Evolutionary conservation across 306 rosid species (phyloP).

Genomic region (Rosa multiflora): DNA sequence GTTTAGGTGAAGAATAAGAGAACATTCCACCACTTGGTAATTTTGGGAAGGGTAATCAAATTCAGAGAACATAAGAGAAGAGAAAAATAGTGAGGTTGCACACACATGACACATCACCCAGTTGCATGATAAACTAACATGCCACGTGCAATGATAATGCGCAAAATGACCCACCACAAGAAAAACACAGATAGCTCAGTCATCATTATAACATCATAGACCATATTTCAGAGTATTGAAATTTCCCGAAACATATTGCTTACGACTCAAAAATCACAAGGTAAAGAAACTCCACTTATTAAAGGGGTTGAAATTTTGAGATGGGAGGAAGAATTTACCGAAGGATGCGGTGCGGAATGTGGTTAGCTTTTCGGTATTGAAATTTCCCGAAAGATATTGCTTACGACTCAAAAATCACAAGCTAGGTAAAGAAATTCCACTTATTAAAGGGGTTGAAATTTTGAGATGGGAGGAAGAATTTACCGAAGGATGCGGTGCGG

Average conservation of each 20-base stretch:
- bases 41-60: not conserved
- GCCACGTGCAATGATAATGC: slow-evolving; percentile 38
- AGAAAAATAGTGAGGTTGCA: not conserved
- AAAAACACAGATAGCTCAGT: too few species aligned
- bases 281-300: not conserved
- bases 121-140: slow-evolving; percentile 8
- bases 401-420: not conserved
- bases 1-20: not conserved
- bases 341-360: slow-evolving; percentile 93
- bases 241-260: not conserved
- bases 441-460: not conserved
- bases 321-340: slow-evolving; percentile 44
- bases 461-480: not conserved
- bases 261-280: not conserved
- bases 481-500: slow-evolving; percentile 93
- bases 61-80: not conserved
- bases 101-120: not conserved
- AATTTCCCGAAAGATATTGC: not conserved
- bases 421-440: not conserved
- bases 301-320: not conserved
- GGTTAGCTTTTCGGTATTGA: slow-evolving; percentile 40
- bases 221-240: not conserved
- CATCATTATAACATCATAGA: too few species aligned
- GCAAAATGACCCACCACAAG: not conserved
- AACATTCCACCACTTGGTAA: too few species aligned